Evolutionary conservation across 768 basidiomycete genomes (phyloP), one percentile per base, ranked within the genome.

Genomic region (Botryobasidium botryosum): DNA sequence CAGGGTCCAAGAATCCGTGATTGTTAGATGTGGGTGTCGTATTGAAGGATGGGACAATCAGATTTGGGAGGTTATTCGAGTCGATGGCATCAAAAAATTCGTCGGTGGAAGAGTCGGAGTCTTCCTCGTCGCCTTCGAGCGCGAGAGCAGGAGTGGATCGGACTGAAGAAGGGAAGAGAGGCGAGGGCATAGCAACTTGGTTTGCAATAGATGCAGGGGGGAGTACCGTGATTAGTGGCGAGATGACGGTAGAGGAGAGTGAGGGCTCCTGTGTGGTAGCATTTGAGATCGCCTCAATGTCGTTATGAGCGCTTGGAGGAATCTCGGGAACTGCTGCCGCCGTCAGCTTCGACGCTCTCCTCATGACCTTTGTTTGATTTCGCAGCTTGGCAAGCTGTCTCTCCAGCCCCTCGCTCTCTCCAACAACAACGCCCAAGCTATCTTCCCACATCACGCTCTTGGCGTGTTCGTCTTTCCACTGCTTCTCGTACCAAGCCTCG

Each of bases 71-170:
- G n/a, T n/a, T n/a, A n/a, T n/a, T n/a, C n/a, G n/a, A n/a, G n/a
- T n/a, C 91, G 55, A 96, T 90, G 25, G 92, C 91, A 58, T 96
- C 92, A 57, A 92, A 96, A 61, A 96, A 96, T 60, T 97, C 90
- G 61, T 96, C 92, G 55, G 90, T n/a, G n/a, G n/a, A n/a, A n/a
- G n/a, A n/a, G n/a, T n/a, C 61, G 27, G 61, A 63, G 7, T 60
- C 59, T 7, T 62, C 61, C 28, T 58, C 52, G 15, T 62, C 56
- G 15, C 35, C 40, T 13, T 42, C 46, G 7, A 18, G n/a, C n/a
- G n/a, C n/a, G n/a, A n/a, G n/a, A n/a, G n/a, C n/a, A n/a, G n/a
- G n/a, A n/a, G n/a, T n/a, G n/a, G n/a, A n/a, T n/a, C n/a, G n/a
- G n/a, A n/a, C n/a, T n/a, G n/a, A n/a, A n/a, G n/a, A n/a, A n/a